These are phyloP conservation scores for Colletotrichum salicis DNA, from an alignment of 2,329 filamentous ascomycete species.

Conservation along the genomic window DNA sequence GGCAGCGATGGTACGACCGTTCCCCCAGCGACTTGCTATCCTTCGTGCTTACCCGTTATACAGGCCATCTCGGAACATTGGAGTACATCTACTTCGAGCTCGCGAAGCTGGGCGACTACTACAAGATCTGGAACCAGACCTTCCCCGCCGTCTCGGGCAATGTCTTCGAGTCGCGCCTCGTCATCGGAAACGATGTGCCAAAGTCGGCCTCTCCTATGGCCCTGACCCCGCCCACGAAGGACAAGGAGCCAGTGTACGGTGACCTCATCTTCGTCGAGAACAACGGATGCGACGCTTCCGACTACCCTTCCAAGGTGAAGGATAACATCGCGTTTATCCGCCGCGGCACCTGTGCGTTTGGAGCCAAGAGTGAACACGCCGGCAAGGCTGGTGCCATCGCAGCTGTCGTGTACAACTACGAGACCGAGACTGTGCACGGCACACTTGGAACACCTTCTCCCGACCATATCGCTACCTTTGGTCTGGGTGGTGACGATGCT, in stretches of 20 bases:
- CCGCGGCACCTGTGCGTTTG: constrained; percentile 78
- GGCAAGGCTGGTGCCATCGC: constrained; percentile 76
- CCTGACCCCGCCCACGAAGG: constrained; percentile 72
- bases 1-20: constrained; percentile 66
- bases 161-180: constrained; percentile 67
- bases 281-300: constrained; percentile 70
- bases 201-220: constrained; percentile 67
- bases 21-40: constrained; percentile 8
- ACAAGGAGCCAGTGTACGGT: constrained; percentile 68
- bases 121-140: constrained; percentile 69
- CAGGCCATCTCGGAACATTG: constrained; percentile 72
- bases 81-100: constrained; percentile 70
- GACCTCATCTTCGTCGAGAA: constrained; percentile 69
- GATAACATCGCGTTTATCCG: constrained; percentile 77
- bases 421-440: constrained; percentile 69
- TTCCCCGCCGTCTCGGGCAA: constrained; percentile 72
- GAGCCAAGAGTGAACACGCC: constrained; percentile 74
- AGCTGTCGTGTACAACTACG: constrained; percentile 80
- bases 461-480: constrained; percentile 75
- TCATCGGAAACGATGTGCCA: constrained; percentile 63
- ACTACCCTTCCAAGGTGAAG: constrained; percentile 69
- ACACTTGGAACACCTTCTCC: constrained; percentile 72
- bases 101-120: constrained; percentile 67
- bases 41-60: constrained; percentile 27
- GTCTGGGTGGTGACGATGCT: constrained; percentile 70